Evolutionary conservation across 2,329 filamentous ascomycete genomes (phyloP), one percentile per base, ranked within the genome.

Genomic region (Zymoseptoria pseudotritici): DNA sequence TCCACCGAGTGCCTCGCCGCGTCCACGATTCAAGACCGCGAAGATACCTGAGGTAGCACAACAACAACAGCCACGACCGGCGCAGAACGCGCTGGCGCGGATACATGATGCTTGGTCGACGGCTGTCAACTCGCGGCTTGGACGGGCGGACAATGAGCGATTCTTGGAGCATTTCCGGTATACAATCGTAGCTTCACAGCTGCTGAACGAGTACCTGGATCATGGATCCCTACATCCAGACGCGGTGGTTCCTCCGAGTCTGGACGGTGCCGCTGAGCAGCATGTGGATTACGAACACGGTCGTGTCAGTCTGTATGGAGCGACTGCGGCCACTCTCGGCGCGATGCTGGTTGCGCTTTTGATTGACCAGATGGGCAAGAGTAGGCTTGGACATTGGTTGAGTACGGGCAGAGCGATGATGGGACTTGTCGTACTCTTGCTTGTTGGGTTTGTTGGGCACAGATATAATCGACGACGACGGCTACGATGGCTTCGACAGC

Each of bases 111-210:
- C 77, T 56, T 80, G 78, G 73, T 77, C 80, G 66, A 77, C 81
- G 68, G 87, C 83, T 9, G 82, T 92, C 60, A 88, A 88, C 65
- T 86, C 87, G 50, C 83, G 84, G 62, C 82, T 96, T 63, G 87
- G 89, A 58, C 82, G 87, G 65, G 85, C 84, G 67, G 91, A 96
- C 68, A 95, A 92, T 71, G 83, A 87, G 66, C 87, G 86, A 66
- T 96, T 97, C 70, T 82, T 96, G 61, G 92, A 97, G 75, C 89
- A 91, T 71, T 97, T 97, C 70, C 89, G 92, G 64, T 97, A 97
- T 76, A 88, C 90, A 21, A 90, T 97, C 65, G 89, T 97, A 70
- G 91, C 91, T 55, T 97, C 92, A 21, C 91, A 96, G 72, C 82
- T 97, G 13, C 80, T 97, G 50, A 91, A 85, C 69, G 88, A 88